Percentiles rank a stretch among this genome's conserved stretches.
phyloP scores from a whole-genome alignment of 176 grass and related monocot species.

The Triticum aestivum region DNA sequence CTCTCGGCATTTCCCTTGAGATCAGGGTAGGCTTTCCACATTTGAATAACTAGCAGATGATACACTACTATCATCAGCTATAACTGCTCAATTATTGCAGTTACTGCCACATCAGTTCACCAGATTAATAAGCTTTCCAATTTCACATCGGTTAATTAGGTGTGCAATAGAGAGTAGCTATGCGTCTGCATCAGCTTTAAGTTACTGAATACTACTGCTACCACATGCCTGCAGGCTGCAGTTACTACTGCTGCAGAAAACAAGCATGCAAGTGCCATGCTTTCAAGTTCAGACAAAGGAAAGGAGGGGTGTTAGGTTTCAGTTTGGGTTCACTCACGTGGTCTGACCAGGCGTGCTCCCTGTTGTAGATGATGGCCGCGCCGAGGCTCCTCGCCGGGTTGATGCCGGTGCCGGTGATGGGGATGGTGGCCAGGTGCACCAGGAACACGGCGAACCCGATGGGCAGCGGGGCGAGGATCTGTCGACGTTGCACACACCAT shows the following conservation, averaged over 20 bases:
- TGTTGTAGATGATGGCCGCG: slow-evolving; percentile 87
- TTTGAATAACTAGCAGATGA: slow-evolving; percentile 29
- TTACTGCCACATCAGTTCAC: background rate
- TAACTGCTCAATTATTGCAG: background rate
- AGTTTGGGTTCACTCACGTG: slow-evolving; percentile 52
- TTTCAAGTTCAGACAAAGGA: background rate
- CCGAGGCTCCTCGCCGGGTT: slow-evolving; percentile 92
- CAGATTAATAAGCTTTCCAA: background rate
- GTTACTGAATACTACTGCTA: background rate
- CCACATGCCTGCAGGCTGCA: background rate
- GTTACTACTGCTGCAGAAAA: background rate
- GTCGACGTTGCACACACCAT: background rate
- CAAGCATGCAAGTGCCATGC: no score
- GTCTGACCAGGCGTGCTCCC: slow-evolving; percentile 60
- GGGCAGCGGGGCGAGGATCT: slow-evolving; percentile 89
- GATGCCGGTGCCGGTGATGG: slow-evolving; percentile 98
- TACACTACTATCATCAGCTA: background rate
- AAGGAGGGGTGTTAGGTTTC: background rate
- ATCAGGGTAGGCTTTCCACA: slow-evolving; percentile 14
- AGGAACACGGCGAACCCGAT: slow-evolving; percentile 95
- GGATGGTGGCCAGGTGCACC: slow-evolving; percentile 94
- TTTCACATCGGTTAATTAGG: background rate
- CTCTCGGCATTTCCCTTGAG: slow-evolving; percentile 5
- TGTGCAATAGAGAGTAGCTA: background rate
- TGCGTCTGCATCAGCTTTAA: background rate